Percentiles rank a stretch among this genome's conserved stretches.
phyloP scores from a whole-genome alignment of 2,329 filamentous ascomycete genomes.

The Alternaria solani region DNA sequence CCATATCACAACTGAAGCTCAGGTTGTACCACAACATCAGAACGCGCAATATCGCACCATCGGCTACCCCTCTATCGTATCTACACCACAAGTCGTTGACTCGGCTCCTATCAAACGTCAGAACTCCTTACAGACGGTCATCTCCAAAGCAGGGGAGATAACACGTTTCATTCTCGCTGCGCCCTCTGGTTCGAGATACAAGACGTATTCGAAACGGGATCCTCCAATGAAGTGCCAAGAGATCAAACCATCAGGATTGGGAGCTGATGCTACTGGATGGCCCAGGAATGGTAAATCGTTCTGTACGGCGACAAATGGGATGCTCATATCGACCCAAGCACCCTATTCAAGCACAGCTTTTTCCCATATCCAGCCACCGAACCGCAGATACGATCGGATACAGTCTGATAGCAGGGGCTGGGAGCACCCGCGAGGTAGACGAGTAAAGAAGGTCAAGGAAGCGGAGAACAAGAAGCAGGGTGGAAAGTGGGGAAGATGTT shows the following conservation, averaged over 20 bases:
- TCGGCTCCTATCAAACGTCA: background rate
- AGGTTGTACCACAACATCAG: background rate
- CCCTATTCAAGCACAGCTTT: background rate
- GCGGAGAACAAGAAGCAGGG: background rate
- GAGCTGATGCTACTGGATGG: constrained; percentile 7
- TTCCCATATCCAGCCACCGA: background rate
- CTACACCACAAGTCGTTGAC: background rate
- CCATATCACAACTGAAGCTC: background rate
- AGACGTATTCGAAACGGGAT: constrained; percentile 18
- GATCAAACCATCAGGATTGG: background rate
- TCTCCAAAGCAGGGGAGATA: constrained; percentile 14
- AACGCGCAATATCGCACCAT: background rate
- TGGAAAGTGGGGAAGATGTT: background rate
- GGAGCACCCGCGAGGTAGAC: background rate
- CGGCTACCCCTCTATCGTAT: background rate
- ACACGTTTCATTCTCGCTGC: constrained; percentile 24
- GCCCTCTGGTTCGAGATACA: constrained; percentile 17
- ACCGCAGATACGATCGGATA: background rate
- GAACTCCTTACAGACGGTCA: background rate
- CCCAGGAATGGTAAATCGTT: background rate
- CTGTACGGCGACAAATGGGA: background rate
- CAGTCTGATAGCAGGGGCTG: background rate
- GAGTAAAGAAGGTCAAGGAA: background rate
- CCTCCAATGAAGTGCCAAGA: background rate
- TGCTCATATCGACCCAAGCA: background rate